Evolutionary conservation across 345 rosid genomes (phyloP).

Genomic region (Moringa oleifera): DNA sequence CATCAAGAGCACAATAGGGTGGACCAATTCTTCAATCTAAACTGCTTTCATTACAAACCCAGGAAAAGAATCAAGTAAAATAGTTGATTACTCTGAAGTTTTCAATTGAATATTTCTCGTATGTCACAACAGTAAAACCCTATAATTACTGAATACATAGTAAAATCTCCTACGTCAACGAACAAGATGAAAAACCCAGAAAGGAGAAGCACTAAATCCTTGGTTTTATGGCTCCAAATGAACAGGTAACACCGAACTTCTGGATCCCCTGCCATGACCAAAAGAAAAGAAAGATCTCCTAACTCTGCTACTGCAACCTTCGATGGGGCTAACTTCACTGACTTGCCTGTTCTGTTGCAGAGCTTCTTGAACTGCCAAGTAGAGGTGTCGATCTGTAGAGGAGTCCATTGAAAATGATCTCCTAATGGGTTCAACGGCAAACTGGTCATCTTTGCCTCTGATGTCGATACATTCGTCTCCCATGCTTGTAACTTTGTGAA

Average conservation of each 20-base stretch:
- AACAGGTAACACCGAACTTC: slow-evolving; percentile 61
- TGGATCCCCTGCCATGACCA: slow-evolving; percentile 60
- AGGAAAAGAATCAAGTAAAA: slow-evolving; percentile 13
- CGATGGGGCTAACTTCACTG: slow-evolving; percentile 33
- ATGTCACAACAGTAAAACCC: slow-evolving; percentile 21
- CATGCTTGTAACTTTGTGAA: slow-evolving; percentile 58
- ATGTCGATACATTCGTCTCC: slow-evolving; percentile 81
- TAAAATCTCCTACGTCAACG: slow-evolving; percentile 25
- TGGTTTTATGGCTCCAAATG: slow-evolving; percentile 43
- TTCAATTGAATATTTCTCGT: slow-evolving; percentile 19
- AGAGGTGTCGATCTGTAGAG: slow-evolving; percentile 53
- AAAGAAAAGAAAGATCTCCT: slow-evolving; percentile 70
- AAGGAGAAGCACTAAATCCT: slow-evolving; percentile 8
- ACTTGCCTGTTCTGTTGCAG: slow-evolving; percentile 38
- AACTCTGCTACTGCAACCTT: slow-evolving; percentile 41
- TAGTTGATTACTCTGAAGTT: slow-evolving; percentile 4
- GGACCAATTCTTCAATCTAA: too few relatives aligned
- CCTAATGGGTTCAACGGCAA: slow-evolving; percentile 62
- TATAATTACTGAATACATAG: slow-evolving; percentile 20
- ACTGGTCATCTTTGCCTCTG: slow-evolving; percentile 51
- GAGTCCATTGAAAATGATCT: slow-evolving; percentile 95
- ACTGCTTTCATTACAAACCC: too few relatives aligned
- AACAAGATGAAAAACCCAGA: slow-evolving; percentile 6
- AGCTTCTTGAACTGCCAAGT: slow-evolving; percentile 57
- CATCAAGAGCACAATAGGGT: too few relatives aligned